Evolutionary conservation across 257 asterid genomes (phyloP), one percentile per base, ranked within the genome.

Genomic region (Avicennia marina): DNA sequence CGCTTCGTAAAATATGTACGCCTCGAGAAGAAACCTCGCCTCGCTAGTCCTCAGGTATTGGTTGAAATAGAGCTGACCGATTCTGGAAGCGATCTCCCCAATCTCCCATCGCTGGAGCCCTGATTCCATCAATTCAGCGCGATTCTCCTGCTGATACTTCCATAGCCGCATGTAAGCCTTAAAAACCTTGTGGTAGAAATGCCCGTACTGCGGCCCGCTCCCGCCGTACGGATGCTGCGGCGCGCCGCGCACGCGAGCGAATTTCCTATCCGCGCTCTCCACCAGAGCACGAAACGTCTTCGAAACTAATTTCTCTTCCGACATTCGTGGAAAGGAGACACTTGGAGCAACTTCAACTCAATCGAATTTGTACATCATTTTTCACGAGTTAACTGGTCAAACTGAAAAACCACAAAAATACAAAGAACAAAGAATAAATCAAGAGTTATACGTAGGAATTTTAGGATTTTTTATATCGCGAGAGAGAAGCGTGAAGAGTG

Each of bases 51-150:
- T 77, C 87, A 89, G 56, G 66, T 93, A 93, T 91, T 93, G 98
- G 63, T 64, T 80, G 53, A 80, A 86, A 20, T 89, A 93, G 57
- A 93, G 83, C 72, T 93, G 98, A 4, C 98, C 98, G 62, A 93
- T 89, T 54, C 98, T 80, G 18, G 98, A 93, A 22, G 98, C 96
- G 84, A 93, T 93, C 86, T 93, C 98, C 24, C 98, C 98, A 71
- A 93, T 89, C 72, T 93, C 97, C 97, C 94, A 89, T 0, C 98
- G 76, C 73, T 82, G 94, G 16, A 93, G 85, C 32, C 98, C 97
- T 42, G 86, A 81, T 18, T 75, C 89, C 36, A 64, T 70, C 54
- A 93, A 77, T 69, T 70, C 76, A 21, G 64, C 79, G 73, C 98
- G 81, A 75, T 93, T 82, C 65, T 80, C 87, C 72, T 81, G 97